Base-by-base conservation (phyloP, 495 filamentous ascomycete genomes). In the Apiosordaria backusii region DNA sequence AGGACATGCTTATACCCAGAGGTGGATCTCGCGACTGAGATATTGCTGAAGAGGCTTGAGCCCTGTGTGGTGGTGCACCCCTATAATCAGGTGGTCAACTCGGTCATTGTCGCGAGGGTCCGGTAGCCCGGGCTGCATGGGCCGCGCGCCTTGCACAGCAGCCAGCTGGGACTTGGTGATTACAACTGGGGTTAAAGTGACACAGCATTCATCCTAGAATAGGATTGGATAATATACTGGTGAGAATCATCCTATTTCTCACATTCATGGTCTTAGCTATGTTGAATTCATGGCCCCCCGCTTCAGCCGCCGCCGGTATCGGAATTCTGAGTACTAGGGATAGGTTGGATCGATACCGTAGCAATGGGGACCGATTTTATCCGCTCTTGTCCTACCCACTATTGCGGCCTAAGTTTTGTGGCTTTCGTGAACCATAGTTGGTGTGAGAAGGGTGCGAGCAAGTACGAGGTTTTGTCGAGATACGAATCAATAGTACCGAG, bases 1-100 rank as follows among this genome's bases (percentile, higher is more conserved):
- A 25, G 72, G 7, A 73, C 69, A 0, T 73, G 68, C n/a, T 58
- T 76, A 26, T 76, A 76, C 50, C 71, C 71, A 3, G 72, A 75
- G 60, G 71, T 76, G 7, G 71, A 72, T 24, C 62, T 75, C 1
- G 65, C 69, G 0, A 73, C 67, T 2, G 66, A 65, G 19, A 40
- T 55, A 3, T 24, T 76, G 50, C 52, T 68, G 26, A 7, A 63
- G 23, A 19, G 52, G 25, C 29, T 76, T 19, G 67, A 76, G 67
- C 61, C 63, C 2, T 73, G 71, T 7, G 67, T 73, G 0, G 72
- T 73, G 16, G 63, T 75, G 15, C 72, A 76, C 50, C 74, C 74
- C 27, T 70, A 70, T 23, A 64, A 63, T 1, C 67, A 72, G 63
- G 74, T 76, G 27, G 72, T 76, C 3, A 76, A 76, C 54, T 73